Evolutionary conservation across 2,329 filamentous ascomycete genomes (phyloP).

Genomic region (Ascosphaera apis): DNA sequence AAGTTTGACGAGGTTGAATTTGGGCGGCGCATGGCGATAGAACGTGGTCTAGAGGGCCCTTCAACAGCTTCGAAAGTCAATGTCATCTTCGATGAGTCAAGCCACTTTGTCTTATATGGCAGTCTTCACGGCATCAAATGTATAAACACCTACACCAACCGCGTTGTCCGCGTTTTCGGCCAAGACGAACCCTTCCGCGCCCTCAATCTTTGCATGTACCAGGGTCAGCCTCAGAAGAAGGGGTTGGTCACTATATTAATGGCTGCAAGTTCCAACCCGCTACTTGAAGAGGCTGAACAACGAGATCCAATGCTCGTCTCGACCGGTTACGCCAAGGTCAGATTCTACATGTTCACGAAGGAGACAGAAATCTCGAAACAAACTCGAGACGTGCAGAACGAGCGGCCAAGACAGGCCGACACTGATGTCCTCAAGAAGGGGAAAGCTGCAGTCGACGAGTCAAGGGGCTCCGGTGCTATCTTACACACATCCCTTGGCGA

Average conservation of each 20-base stretch:
- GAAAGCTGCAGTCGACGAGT: constrained; percentile 33
- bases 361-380: constrained; percentile 63
- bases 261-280: constrained; percentile 83
- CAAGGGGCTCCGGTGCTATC: constrained; percentile 48
- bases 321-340: constrained; percentile 65
- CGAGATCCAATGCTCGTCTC: constrained; percentile 72
- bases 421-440: constrained; percentile 19
- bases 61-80: constrained; percentile 49
- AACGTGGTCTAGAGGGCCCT: constrained; percentile 60
- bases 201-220: constrained; percentile 67
- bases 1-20: constrained; percentile 83
- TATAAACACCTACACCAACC: constrained; percentile 85
- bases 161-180: constrained; percentile 72
- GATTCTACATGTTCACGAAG: constrained; percentile 98
- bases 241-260: constrained; percentile 84
- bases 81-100: constrained; percentile 85
- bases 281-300: constrained; percentile 75
- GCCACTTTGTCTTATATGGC: constrained; percentile 84
- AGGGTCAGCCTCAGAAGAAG: constrained; percentile 88
- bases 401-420: constrained; percentile 52
- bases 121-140: constrained; percentile 86
- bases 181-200: constrained; percentile 73
- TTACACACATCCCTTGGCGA: constrained; percentile 88
- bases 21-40: constrained; percentile 61
- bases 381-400: constrained; percentile 79